A percentile compares a stretch with the other conserved stretches of the same genome.
phyloP scores from a whole-genome alignment of 139 green algal genomes.

The Picochlorum sp. region DNA sequence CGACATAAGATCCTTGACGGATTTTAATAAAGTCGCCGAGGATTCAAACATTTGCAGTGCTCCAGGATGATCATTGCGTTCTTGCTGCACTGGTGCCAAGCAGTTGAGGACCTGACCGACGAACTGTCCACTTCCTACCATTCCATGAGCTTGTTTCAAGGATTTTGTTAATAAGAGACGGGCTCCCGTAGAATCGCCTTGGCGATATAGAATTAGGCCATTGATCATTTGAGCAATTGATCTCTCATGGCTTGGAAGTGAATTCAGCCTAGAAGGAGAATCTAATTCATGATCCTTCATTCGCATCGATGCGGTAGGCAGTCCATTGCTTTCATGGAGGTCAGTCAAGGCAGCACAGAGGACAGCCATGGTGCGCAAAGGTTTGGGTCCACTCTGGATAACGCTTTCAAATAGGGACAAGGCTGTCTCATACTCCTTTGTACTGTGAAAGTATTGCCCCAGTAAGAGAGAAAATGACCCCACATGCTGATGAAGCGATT shows the following conservation, averaged over 20 bases:
- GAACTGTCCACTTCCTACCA: constrained; percentile 25
- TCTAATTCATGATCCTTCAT: constrained; percentile 3
- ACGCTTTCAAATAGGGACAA: constrained; percentile 9
- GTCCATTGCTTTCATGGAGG: constrained; percentile 3
- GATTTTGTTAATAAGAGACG: constrained; percentile 21
- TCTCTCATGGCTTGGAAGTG: neutral
- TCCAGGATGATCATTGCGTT: constrained; percentile 12
- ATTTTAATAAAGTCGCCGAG: constrained; percentile 17
- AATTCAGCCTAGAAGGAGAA: neutral
- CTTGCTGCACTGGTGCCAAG: constrained; percentile 23
- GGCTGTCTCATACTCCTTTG: constrained; percentile 6
- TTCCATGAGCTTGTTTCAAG: constrained; percentile 19
- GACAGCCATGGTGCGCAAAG: constrained; percentile 11
- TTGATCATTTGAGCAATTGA: constrained; percentile 10
- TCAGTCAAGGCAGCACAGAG: constrained; percentile 18
- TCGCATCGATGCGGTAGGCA: neutral
- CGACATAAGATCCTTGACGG: constrained; percentile 13
- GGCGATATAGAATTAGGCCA: constrained; percentile 4
- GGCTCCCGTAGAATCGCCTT: constrained; percentile 8
- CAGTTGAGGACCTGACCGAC: constrained; percentile 24
- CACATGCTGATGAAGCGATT: constrained; percentile 9
- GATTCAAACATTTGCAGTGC: constrained; percentile 24
- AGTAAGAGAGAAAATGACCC: constrained; percentile 15
- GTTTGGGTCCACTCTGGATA: neutral
- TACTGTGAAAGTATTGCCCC: constrained; percentile 20